Percentiles rank a stretch among this genome's conserved stretches.
phyloP scores from a whole-genome alignment of 805 yeast species.

The Maudiozyma pseudohumilis region DNA sequence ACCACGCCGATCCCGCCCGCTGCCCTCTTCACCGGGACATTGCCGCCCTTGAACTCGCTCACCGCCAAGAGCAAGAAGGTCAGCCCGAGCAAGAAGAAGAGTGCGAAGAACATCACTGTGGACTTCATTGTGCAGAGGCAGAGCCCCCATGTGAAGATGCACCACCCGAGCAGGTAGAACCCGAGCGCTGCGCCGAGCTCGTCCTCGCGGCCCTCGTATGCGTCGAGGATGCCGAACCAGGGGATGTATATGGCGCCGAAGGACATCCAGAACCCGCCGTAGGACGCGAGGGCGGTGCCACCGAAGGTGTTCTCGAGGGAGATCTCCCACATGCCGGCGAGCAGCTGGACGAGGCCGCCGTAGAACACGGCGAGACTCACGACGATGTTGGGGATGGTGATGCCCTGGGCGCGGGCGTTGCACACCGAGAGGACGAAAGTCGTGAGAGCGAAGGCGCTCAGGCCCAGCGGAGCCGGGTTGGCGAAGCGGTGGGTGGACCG shows the following conservation, averaged over 20 bases:
- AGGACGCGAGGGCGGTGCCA: conserved; percentile 51
- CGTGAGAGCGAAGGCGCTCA: conserved; percentile 51
- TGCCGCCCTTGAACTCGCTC: conserved; percentile 41
- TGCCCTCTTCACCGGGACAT: conserved; percentile 35
- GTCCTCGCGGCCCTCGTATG: conserved; percentile 34
- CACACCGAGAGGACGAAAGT: conserved; percentile 49
- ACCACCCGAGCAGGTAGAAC: conserved; percentile 55
- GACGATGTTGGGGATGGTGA: conserved; percentile 42
- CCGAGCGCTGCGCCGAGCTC: conserved; percentile 44
- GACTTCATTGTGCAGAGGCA: conserved; percentile 49
- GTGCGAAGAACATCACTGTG: conserved; percentile 50
- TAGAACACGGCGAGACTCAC: conserved; percentile 51
- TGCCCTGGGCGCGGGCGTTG: conserved; percentile 46
- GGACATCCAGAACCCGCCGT: conserved; percentile 64
- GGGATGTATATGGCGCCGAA: conserved; percentile 50
- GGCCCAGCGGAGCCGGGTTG: conserved; percentile 58
- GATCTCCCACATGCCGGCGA: conserved; percentile 61
- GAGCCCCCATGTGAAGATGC: conserved; percentile 48
- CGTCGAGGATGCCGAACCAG: conserved; percentile 48
- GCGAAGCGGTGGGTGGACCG: conserved; percentile 50
- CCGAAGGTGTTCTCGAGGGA: conserved; percentile 58
- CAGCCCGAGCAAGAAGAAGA: conserved; percentile 43
- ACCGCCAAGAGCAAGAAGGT: conserved; percentile 48
- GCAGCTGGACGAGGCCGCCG: conserved; percentile 51
- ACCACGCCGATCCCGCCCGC: conserved; percentile 59